These are phyloP conservation scores for Wickerhamomyces sp. DNA, from an alignment of 1,139 yeast genomes.

Conservation along the genomic window DNA sequence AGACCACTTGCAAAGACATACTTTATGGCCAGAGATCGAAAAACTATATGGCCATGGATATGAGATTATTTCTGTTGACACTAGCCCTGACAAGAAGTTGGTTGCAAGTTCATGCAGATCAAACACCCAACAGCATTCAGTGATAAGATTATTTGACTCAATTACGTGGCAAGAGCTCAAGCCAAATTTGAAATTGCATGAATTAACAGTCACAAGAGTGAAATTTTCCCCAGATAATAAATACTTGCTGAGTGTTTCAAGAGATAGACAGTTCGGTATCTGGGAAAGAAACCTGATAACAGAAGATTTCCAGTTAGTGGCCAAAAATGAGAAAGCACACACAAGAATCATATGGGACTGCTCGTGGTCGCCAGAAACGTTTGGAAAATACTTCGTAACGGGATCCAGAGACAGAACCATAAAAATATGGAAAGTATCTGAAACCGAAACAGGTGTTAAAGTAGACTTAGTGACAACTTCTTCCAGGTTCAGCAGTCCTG, in stretches of 20 bases:
- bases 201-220: constrained; percentile 78
- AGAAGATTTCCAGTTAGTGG: constrained; percentile 37
- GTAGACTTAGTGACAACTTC: constrained; percentile 25
- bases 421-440: constrained; percentile 59
- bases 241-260: constrained; percentile 73
- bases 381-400: constrained; percentile 55
- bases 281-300: constrained; percentile 54
- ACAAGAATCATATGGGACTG: constrained; percentile 94
- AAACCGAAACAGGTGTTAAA: constrained; percentile 11
- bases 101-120: constrained; percentile 93
- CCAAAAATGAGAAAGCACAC: constrained; percentile 70
- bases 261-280: constrained; percentile 83
- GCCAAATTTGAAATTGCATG: constrained; percentile 57
- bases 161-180: constrained; percentile 57
- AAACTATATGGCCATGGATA: constrained; percentile 97
- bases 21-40: constrained; percentile 93
- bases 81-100: constrained; percentile 57
- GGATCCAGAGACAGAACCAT: constrained; percentile 83
- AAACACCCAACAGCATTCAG: constrained; percentile 80
- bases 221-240: constrained; percentile 70
- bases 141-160: constrained; percentile 68
- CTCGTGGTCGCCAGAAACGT: constrained; percentile 61
- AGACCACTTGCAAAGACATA: constrained; percentile 84
- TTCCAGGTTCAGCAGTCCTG: constrained; percentile 49
- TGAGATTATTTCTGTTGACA: constrained; percentile 79